Conservation (phyloP, 2,329 filamentous ascomycete genomes). For the Pseudogymnoascus sp. region DNA sequence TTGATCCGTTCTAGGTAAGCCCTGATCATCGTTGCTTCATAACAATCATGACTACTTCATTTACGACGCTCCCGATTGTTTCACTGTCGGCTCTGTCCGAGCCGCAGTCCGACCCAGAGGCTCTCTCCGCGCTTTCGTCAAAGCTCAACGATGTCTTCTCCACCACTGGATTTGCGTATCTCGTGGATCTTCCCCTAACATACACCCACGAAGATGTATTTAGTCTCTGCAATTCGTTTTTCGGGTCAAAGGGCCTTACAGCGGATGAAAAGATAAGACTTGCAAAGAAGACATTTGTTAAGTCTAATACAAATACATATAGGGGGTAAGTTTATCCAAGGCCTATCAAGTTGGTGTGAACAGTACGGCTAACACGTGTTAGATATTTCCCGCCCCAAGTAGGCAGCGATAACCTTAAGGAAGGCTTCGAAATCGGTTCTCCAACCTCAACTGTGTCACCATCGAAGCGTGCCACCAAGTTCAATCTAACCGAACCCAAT, state of each 20-base stretch:
- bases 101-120: conserved; percentile 24
- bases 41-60: conserved; percentile 35
- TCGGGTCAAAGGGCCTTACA: conserved; percentile 28
- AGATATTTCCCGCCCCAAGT: conserved; percentile 42
- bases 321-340: conserved; percentile 29
- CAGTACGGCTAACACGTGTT: background rate
- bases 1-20: background rate
- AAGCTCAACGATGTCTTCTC: conserved; percentile 38
- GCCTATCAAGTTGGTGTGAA: background rate
- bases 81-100: conserved; percentile 34
- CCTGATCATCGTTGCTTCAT: background rate
- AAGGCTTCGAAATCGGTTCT: conserved; percentile 42
- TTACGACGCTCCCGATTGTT: conserved; percentile 38
- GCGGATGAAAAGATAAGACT: conserved; percentile 35
- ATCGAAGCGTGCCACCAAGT: conserved; percentile 21
- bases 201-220: conserved; percentile 40
- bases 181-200: conserved; percentile 37
- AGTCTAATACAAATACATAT: conserved; percentile 39
- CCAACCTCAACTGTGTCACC: conserved; percentile 19
- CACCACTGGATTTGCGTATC: conserved; percentile 42
- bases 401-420: conserved; percentile 38
- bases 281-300: conserved; percentile 38
- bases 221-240: conserved; percentile 35
- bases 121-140: conserved; percentile 31
- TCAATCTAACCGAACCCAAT: conserved; percentile 38